Percentiles rank a stretch among this genome's conserved stretches.
Conservation (phyloP, 805 yeast genomes). For the Cyberlindnera nakhonratchasimensis region DNA sequence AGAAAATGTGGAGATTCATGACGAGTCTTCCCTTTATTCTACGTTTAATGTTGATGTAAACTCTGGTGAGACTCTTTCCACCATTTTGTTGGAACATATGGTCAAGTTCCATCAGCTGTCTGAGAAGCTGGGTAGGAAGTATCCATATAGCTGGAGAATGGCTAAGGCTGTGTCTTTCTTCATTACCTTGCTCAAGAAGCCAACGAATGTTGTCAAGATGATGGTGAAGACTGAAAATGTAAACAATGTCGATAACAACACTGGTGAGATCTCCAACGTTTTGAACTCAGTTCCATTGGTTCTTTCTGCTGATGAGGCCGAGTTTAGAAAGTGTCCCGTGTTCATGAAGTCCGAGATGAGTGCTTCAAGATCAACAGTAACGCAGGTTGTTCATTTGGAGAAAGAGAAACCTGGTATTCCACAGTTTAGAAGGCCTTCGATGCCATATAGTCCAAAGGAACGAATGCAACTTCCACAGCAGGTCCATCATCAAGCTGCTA, state of each 20-base stretch:
- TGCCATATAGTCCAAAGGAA: slow-evolving; percentile 8
- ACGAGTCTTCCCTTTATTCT: slow-evolving; percentile 23
- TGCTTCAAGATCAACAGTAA: slow-evolving; percentile 12
- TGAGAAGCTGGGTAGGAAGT: slow-evolving; percentile 49
- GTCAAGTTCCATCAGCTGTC: slow-evolving; percentile 39
- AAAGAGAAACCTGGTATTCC: not conserved
- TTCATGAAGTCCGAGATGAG: slow-evolving; percentile 12
- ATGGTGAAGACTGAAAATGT: slow-evolving; percentile 24
- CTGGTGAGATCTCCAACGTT: slow-evolving; percentile 21
- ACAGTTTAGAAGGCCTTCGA: not conserved
- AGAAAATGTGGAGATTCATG: slow-evolving; percentile 19
- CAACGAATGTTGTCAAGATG: slow-evolving; percentile 25
- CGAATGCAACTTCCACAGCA: not conserved
- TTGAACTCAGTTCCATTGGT: slow-evolving; percentile 27
- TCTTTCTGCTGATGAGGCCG: slow-evolving; percentile 23
- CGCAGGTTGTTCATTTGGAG: too few species aligned
- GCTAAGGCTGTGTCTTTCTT: slow-evolving; percentile 51
- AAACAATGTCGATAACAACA: slow-evolving; percentile 21
- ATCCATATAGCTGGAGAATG: slow-evolving; percentile 67
- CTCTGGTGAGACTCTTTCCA: slow-evolving; percentile 36
- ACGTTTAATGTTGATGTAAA: slow-evolving; percentile 34
- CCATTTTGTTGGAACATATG: slow-evolving; percentile 38
- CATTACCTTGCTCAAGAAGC: slow-evolving; percentile 36
- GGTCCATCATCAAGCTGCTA: not conserved
- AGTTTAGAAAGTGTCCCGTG: slow-evolving; percentile 14